Conservation (phyloP, 1,284 basidiomycete species). For the Inonotus hispidus region DNA sequence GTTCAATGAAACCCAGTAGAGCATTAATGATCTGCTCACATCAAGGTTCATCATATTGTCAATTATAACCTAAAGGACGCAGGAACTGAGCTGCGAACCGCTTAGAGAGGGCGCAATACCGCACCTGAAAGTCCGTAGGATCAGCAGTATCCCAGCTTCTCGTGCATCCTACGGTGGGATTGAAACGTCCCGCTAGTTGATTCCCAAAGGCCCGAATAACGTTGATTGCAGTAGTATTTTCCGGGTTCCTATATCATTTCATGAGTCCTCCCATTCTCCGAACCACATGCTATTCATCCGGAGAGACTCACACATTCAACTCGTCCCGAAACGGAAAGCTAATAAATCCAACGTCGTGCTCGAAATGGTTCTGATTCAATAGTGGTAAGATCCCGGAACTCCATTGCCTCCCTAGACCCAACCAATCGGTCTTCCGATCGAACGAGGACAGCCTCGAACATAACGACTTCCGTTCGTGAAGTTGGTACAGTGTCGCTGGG, state of each 20-base stretch:
- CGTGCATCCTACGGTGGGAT: slow-evolving; percentile 40
- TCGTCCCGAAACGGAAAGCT: slow-evolving; percentile 60
- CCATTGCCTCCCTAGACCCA: slow-evolving; percentile 44
- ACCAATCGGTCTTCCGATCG: slow-evolving; percentile 40
- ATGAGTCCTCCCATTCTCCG: background rate
- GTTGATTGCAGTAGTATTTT: slow-evolving; percentile 33
- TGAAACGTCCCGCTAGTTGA: slow-evolving; percentile 36
- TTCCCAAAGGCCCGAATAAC: slow-evolving; percentile 36
- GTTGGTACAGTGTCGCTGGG: slow-evolving; percentile 52
- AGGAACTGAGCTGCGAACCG: slow-evolving; percentile 1
- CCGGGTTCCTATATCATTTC: slow-evolving; percentile 29
- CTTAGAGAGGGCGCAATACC: background rate
- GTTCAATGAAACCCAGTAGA: background rate
- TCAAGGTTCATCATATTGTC: slow-evolving; percentile 79
- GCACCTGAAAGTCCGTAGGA: slow-evolving; percentile 49
- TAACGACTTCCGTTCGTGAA: slow-evolving; percentile 44
- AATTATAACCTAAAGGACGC: slow-evolving; percentile 49
- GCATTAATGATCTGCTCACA: slow-evolving; percentile 22
- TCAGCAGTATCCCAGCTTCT: slow-evolving; percentile 52
- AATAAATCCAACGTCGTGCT: slow-evolving; percentile 67
- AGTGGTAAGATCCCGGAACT: slow-evolving; percentile 45
- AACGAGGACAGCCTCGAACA: slow-evolving; percentile 50
- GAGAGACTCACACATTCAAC: slow-evolving; percentile 31
- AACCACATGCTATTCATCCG: background rate
- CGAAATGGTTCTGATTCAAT: slow-evolving; percentile 39